Evolutionary conservation across 2,329 filamentous ascomycete species (phyloP).

Genomic region (Xylaria sp.): DNA sequence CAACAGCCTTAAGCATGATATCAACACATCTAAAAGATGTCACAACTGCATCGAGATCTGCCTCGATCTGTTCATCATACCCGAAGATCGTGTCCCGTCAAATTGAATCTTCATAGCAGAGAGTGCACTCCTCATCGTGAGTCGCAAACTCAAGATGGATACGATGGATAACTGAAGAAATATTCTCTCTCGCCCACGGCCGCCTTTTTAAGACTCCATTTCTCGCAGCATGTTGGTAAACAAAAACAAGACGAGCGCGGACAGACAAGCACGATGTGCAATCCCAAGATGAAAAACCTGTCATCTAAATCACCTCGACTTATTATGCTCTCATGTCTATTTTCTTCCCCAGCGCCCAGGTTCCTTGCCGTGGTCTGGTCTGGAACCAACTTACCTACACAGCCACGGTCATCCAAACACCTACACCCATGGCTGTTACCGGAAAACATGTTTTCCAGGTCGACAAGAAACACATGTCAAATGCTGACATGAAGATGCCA

Average conservation of each 20-base stretch:
- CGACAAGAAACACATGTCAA: slow-evolving; percentile 12
- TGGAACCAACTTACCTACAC: slow-evolving; percentile 4
- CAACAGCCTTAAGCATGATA: neutral
- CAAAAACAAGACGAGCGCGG: neutral
- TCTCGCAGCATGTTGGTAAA: neutral
- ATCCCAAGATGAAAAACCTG: neutral
- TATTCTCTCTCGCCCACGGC: neutral
- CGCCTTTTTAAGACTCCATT: neutral
- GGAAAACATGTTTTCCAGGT: slow-evolving; percentile 14
- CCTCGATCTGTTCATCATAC: slow-evolving; percentile 1
- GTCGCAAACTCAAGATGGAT: neutral
- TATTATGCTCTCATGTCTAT: neutral
- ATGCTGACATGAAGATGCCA: neutral
- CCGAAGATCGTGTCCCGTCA: neutral
- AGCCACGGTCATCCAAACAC: slow-evolving; percentile 1
- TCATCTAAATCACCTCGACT: neutral
- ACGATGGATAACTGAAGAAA: neutral
- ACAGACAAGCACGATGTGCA: neutral
- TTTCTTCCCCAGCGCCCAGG: neutral
- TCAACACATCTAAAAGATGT: neutral
- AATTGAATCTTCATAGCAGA: neutral
- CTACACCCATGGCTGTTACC: slow-evolving; percentile 29
- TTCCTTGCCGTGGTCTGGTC: slow-evolving; percentile 1
- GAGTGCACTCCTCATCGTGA: neutral
- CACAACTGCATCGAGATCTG: neutral